phyloP scores from a whole-genome alignment of 306 rosid species.

The Nissolia schottii region DNA sequence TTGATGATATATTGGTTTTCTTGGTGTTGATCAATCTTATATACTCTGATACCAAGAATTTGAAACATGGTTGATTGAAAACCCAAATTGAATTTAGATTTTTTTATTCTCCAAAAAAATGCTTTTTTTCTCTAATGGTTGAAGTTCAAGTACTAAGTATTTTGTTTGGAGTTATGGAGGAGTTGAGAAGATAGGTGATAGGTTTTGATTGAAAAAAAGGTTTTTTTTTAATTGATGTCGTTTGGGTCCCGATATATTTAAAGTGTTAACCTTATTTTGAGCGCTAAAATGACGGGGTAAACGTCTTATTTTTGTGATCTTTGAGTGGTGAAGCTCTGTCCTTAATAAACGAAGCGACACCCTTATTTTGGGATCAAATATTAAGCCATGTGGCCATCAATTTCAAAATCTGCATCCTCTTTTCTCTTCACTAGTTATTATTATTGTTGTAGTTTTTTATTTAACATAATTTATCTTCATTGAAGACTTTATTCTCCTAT shows the following conservation, averaged over 20 bases:
- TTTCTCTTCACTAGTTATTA: not conserved
- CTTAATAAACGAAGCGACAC: conserved; percentile 21
- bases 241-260: not conserved
- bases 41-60: not conserved
- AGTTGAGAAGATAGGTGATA: not conserved
- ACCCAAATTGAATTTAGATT: too few relatives aligned
- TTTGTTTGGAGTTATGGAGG: not conserved
- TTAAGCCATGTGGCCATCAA: conserved; percentile 28
- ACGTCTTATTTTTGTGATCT: conserved; percentile 5
- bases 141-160: not conserved
- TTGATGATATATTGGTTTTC: not conserved
- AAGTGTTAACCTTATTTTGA: conserved; percentile 21
- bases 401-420: conserved; percentile 26
- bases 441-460: not conserved
- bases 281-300: conserved; percentile 42
- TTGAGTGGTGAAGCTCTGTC: conserved; percentile 18
- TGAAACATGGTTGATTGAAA: not conserved
- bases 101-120: too few relatives aligned
- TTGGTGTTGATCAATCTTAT: not conserved
- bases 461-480: not conserved
- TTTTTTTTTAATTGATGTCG: not conserved
- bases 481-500: not conserved
- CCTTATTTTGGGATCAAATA: conserved; percentile 35
- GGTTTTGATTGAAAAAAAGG: not conserved
- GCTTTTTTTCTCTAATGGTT: not conserved